These are phyloP conservation scores for Yamadazyma conglobata DNA, from an alignment of 1,139 yeast genomes.

Conservation along the genomic window DNA sequence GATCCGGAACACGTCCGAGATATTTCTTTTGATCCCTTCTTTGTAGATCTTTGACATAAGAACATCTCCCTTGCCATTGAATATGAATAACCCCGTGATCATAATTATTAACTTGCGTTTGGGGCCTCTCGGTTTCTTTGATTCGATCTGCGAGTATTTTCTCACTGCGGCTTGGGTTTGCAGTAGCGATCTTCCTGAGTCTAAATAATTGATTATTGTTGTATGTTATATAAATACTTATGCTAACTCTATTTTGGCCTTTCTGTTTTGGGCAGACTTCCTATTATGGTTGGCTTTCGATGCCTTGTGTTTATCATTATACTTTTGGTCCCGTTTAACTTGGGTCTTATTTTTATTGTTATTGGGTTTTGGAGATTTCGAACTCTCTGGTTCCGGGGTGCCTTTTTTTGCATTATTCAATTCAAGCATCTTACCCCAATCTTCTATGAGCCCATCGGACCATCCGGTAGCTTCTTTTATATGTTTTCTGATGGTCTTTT, in stretches of 20 bases:
- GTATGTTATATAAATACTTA: no score
- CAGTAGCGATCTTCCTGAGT: no score
- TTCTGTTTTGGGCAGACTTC: conserved; percentile 58
- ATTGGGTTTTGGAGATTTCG: conserved; percentile 1
- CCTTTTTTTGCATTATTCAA: neutral
- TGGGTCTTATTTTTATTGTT: conserved; percentile 3
- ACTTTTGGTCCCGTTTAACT: conserved; percentile 8
- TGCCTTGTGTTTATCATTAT: conserved; percentile 56
- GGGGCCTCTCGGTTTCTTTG: no score
- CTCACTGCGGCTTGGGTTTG: no score
- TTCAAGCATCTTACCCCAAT: conserved; percentile 76
- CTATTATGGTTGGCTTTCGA: conserved; percentile 61
- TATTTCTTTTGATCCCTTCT: conserved; percentile 60
- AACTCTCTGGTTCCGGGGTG: neutral
- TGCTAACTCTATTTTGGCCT: conserved; percentile 18
- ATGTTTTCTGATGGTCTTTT: conserved; percentile 47
- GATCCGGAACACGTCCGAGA: conserved; percentile 87
- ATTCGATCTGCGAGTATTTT: neutral
- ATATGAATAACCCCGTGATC: conserved; percentile 79
- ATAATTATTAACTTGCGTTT: conserved; percentile 35
- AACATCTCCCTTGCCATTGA: conserved; percentile 81
- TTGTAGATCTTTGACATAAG: conserved; percentile 71
- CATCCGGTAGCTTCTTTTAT: conserved; percentile 55
- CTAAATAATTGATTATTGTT: no score
- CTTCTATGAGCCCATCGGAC: conserved; percentile 91